Evolutionary conservation across 2,329 filamentous ascomycete genomes (phyloP).

Genomic region (Aspergillus sp.): DNA sequence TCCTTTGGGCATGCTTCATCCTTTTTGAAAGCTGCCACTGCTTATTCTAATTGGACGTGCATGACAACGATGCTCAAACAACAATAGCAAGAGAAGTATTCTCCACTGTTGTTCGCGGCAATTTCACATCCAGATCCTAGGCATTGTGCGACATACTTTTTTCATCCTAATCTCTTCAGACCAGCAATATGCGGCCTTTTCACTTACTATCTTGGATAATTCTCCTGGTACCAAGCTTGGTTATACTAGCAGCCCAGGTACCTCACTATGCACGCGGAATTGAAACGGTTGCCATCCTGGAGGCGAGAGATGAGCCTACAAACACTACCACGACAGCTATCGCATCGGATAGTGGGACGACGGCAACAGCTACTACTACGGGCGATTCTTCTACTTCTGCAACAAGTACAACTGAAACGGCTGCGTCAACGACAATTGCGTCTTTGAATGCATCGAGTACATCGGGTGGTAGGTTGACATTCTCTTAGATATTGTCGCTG

Average conservation of each 20-base stretch:
- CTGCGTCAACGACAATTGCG: conserved; percentile 17
- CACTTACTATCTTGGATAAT: conserved; percentile 6
- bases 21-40: not conserved
- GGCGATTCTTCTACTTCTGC: conserved; percentile 6
- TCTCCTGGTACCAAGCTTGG: conserved; percentile 8
- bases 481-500: not conserved
- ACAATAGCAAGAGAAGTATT: not conserved
- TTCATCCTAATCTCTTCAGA: not conserved
- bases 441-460: conserved; percentile 16
- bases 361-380: not conserved
- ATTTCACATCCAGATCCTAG: not conserved
- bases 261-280: conserved; percentile 5
- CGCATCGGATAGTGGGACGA: conserved; percentile 7
- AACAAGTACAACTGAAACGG: conserved; percentile 7
- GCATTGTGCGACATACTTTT: not conserved
- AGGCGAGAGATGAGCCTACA: conserved; percentile 5
- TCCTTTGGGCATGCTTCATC: too few relatives aligned
- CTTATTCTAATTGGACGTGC: not conserved
- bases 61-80: not conserved
- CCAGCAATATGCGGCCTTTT: conserved; percentile 10
- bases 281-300: conserved; percentile 2
- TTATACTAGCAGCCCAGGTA: conserved; percentile 9
- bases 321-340: conserved; percentile 9
- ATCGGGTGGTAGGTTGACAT: conserved; percentile 8
- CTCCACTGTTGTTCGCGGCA: not conserved